Percentiles rank a stretch among this genome's conserved stretches.
Conservation (phyloP, 495 filamentous ascomycete genomes). For the Hypoxylon crocopeplum region DNA sequence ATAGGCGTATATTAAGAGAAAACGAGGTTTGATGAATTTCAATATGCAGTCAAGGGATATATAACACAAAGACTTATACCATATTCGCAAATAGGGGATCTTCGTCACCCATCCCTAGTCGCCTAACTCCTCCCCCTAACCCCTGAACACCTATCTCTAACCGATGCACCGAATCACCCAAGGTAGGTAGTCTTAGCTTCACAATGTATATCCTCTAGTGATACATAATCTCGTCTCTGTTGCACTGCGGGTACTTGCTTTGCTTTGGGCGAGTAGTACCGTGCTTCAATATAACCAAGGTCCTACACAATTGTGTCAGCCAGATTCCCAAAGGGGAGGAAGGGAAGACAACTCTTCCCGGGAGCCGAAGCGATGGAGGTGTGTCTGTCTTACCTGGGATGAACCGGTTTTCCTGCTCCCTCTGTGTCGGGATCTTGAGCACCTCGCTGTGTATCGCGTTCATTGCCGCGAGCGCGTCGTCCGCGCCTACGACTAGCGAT, state of each 20-base stretch:
- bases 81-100: conserved; percentile 14
- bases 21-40: too few species aligned
- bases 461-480: conserved; percentile 47
- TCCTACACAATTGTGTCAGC: conserved; percentile 21
- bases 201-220: conserved; percentile 11
- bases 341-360: conserved; percentile 10
- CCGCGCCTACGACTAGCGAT: conserved; percentile 48
- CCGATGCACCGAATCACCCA: neutral
- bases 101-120: conserved; percentile 1
- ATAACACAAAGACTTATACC: too few species aligned
- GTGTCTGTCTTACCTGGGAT: conserved; percentile 37
- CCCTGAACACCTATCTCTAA: neutral
- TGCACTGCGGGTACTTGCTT: conserved; percentile 10
- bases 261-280: neutral
- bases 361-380: neutral
- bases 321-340: neutral
- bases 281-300: conserved; percentile 29
- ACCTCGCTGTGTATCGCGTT: conserved; percentile 51
- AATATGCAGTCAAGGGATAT: neutral
- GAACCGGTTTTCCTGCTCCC: conserved; percentile 42
- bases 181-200: neutral
- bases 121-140: neutral
- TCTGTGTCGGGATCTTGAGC: conserved; percentile 46
- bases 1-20: too few species aligned
- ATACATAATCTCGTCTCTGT: conserved; percentile 1